Conservation (phyloP, 129 eudicot species). For the Escallonia herrerae region DNA sequence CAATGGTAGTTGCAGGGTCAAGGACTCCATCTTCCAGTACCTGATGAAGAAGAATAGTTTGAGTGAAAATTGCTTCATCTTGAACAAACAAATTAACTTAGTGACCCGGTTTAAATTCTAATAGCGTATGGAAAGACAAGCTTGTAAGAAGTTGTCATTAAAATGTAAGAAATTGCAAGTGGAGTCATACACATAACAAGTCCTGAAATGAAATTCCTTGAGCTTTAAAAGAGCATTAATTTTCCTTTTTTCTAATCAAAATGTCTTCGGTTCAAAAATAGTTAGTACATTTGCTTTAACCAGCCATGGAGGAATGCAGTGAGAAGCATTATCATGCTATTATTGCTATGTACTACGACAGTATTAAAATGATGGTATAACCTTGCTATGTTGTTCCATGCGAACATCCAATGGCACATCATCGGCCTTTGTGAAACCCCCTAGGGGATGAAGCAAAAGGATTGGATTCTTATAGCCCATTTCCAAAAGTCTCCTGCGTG, state of each 20-base stretch:
- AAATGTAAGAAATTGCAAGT: not conserved
- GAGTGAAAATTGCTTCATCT: not conserved
- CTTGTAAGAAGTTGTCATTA: not conserved
- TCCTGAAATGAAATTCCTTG: too few species aligned
- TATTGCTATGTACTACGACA: too few species aligned
- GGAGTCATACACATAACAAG: too few species aligned
- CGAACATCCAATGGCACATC: conserved; percentile 94
- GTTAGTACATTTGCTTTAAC: too few species aligned
- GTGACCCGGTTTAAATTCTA: not conserved
- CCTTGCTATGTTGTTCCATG: conserved; percentile 99
- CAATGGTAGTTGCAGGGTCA: conserved; percentile 87
- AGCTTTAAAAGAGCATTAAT: too few species aligned
- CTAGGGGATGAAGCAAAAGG: conserved; percentile 89
- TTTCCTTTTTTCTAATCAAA: too few species aligned
- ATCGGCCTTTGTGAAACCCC: conserved; percentile 85
- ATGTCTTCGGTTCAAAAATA: too few species aligned
- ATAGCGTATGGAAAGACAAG: not conserved
- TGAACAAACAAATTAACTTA: not conserved
- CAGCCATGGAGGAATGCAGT: too few species aligned
- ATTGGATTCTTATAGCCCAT: conserved; percentile 88
- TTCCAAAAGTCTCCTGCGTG: conserved; percentile 68
- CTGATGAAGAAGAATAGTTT: conserved; percentile 25
- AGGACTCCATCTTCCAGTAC: conserved; percentile 91
- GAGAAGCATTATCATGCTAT: too few species aligned
- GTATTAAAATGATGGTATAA: not conserved